A percentile compares a stretch with the other conserved stretches of the same genome.
These are phyloP conservation scores for Mycena sp. DNA, from an alignment of 1,284 basidiomycete genomes.

Conservation along the genomic window DNA sequence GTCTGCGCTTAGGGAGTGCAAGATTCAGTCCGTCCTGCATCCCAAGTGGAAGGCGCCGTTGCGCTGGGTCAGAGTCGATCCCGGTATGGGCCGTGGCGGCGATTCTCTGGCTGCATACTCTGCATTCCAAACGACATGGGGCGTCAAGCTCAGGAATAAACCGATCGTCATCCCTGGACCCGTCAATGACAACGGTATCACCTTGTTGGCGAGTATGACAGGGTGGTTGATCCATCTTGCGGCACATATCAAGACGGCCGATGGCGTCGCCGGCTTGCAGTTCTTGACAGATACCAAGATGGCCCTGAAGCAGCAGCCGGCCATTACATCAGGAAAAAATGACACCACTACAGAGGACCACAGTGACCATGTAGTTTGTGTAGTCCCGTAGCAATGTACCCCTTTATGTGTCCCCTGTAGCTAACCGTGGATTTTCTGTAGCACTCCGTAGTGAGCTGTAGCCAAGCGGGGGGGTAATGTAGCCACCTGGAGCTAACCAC, in stretches of 20 bases:
- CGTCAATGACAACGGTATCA: background rate
- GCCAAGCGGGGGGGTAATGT: too few relatives aligned
- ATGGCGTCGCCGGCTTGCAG: background rate
- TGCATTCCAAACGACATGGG: background rate
- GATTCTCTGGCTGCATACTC: background rate
- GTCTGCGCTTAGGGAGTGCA: background rate
- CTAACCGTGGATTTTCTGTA: too few relatives aligned
- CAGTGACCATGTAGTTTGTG: too few relatives aligned
- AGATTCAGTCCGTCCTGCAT: background rate
- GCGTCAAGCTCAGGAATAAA: background rate
- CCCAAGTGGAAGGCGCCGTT: background rate
- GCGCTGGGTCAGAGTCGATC: background rate
- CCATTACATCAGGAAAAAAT: too few relatives aligned
- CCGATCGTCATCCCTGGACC: background rate
- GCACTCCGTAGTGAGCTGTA: too few relatives aligned
- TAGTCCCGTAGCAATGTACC: too few relatives aligned
- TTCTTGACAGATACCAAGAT: too few relatives aligned
- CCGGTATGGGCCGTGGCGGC: background rate
- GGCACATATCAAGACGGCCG: background rate
- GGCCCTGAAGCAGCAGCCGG: too few relatives aligned
- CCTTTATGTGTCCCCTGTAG: too few relatives aligned
- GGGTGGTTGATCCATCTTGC: background rate
- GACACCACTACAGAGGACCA: too few relatives aligned
- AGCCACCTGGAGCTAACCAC: too few relatives aligned
- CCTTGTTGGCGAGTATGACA: background rate